These are phyloP conservation scores for Microthlaspi erraticum DNA, from an alignment of 345 rosid species.

Conservation along the genomic window DNA sequence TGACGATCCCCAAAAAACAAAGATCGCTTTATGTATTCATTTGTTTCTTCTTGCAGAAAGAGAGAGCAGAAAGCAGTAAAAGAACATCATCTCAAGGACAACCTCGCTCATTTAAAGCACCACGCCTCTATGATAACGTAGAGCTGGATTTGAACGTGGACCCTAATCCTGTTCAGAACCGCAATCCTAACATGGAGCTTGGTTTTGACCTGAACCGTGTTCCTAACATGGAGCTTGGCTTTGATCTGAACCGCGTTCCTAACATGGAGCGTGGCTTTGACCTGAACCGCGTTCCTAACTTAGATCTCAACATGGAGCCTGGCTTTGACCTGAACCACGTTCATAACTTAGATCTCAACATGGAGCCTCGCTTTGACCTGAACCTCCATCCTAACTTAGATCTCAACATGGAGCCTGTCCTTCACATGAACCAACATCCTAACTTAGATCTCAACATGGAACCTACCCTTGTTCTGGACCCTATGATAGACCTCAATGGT, in stretches of 20 bases:
- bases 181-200: too few species aligned
- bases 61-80: neutral
- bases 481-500: too few species aligned
- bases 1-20: neutral
- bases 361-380: too few species aligned
- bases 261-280: neutral
- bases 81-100: constrained; percentile 7
- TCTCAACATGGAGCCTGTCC: too few species aligned
- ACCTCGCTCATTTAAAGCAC: neutral
- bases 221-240: too few species aligned
- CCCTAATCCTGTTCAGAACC: neutral
- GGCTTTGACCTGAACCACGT: too few species aligned
- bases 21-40: neutral
- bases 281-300: neutral
- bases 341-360: too few species aligned
- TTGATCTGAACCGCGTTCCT: neutral
- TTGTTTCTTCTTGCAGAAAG: constrained; percentile 7
- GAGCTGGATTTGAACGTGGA: constrained; percentile 10
- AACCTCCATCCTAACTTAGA: too few species aligned
- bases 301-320: neutral
- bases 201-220: too few species aligned
- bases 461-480: too few species aligned
- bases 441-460: too few species aligned
- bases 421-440: too few species aligned
- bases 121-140: neutral